A percentile compares a stretch with the other conserved stretches of the same genome.
phyloP scores from a whole-genome alignment of 805 yeast genomes.

The Ogataea glucozyma region DNA sequence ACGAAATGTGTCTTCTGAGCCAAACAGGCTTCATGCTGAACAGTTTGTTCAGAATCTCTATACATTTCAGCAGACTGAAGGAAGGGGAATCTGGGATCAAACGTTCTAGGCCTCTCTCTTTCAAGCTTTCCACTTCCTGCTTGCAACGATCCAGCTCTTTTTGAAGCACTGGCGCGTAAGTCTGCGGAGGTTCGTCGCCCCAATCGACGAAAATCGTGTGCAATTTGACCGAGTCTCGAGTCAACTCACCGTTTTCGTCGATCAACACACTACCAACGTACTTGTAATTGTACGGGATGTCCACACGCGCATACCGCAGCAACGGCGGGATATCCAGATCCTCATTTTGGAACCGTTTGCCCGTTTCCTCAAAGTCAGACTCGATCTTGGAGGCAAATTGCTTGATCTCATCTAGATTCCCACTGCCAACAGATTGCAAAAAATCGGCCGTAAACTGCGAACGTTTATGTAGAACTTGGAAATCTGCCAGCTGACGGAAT shows the following conservation, averaged over 20 bases:
- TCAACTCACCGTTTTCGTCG: slow-evolving; percentile 55
- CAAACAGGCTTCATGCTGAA: slow-evolving; percentile 80
- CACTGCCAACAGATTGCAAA: slow-evolving; percentile 41
- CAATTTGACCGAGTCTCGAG: slow-evolving; percentile 48
- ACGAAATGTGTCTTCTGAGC: slow-evolving; percentile 72
- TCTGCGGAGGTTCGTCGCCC: slow-evolving; percentile 47
- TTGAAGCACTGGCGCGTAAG: slow-evolving; percentile 51
- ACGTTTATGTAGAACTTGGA: slow-evolving; percentile 67
- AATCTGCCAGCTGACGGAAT: slow-evolving; percentile 86
- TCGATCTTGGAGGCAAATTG: slow-evolving; percentile 37
- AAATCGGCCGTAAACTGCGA: slow-evolving; percentile 49
- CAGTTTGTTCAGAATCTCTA: slow-evolving; percentile 43
- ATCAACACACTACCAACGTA: slow-evolving; percentile 72
- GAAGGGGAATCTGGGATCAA: slow-evolving; percentile 31
- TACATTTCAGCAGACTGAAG: slow-evolving; percentile 43
- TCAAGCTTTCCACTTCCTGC: slow-evolving; percentile 37
- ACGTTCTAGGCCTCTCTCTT: slow-evolving; percentile 23
- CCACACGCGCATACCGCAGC: slow-evolving; percentile 73
- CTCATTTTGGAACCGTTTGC: slow-evolving; percentile 28
- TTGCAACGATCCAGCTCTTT: slow-evolving; percentile 42
- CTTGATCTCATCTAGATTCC: slow-evolving; percentile 44
- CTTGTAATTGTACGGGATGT: slow-evolving; percentile 75
- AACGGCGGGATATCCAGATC: slow-evolving; percentile 79
- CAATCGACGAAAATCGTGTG: slow-evolving; percentile 55
- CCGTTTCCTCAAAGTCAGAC: slow-evolving; percentile 18